Base-by-base conservation (phyloP, 371 early-diverging fungal species). In the Rhizopus microsporus region DNA sequence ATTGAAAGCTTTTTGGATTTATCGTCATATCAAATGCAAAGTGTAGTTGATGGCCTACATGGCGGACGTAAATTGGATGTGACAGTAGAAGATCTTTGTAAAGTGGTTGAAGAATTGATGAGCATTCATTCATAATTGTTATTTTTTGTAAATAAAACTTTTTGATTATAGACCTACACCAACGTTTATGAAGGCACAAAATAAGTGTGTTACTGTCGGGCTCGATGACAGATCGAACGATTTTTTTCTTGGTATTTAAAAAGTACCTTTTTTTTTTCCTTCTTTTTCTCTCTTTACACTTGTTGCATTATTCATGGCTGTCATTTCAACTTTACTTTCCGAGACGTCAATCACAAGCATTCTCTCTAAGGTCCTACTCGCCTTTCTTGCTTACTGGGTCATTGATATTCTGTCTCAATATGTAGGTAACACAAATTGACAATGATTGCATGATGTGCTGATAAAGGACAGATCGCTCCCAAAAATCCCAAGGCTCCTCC, bases 1-100 rank as follows among this genome's bases (percentile, higher is more conserved):
- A 84, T 97, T 33, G 94, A 95, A 68, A 71, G 79, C 54, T 95
- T 92, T 54, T 60, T 95, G 54, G 92, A 93, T 49, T 63, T 94
- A 59, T 66, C 82, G 0, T 75, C 76, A 5, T 82, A 83, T 29
- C 84, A 87, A 51, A 78, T 84, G 82, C 81, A 83, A 45, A 63
- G 65, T n/a, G 87, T 90, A 4, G 75, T 88, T 13, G 77, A 77
- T 56, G 80, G 80, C 4, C 64, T 62, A n/a, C 56, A 68, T 46
- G 80, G 80, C 0, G 80, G 80, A 10, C 64, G 71, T 35, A 70
- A 68, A 47, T 43, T 80, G 35, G 77, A 77, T 52, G 60, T 58
- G n/a, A 67, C 67, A 3, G 67, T 80, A 5, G 80, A 80, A 55
- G 72, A 75, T 43, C 59, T 80, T 17, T 75, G 75, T 56, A 77